Evolutionary conservation across 805 yeast genomes (phyloP), one percentile per base, ranked within the genome.

Genomic region (Pachysolen tannophilus): DNA sequence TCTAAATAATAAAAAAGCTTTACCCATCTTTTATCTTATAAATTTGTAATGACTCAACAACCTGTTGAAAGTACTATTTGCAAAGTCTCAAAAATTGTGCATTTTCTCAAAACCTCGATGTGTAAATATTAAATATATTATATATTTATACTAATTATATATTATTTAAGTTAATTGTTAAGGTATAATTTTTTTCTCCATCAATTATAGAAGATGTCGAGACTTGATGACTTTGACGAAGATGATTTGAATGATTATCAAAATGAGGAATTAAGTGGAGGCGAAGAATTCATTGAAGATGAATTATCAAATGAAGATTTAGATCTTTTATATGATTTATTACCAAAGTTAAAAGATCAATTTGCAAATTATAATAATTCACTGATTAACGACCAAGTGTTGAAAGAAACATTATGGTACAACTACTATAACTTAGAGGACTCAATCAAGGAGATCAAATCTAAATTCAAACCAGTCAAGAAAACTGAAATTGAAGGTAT

Each of bases 321-420:
- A 34, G 60, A 51, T 32, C 59, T 61, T 30, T 50, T 77, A 28
- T 60, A 65, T 35, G 61, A 51, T 3, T 38, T 59, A 10, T 51
- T 75, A 20, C 79, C 80, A 2, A 26, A 43, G 18, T 52, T 73
- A 15, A 67, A 65, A 48, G 37, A 49, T 24, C 45, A 52, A 34
- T 43, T 70, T 24, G 50, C 44, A 14, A 56, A 57, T 7, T 69
- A 67, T 44, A 60, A 65, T 36, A 63, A 69, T 33, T 50, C 52
- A 7, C 58, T 56, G 0, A 63, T 73, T 31, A 59, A 63, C 7
- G 80, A 74, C 18, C 46, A 58, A 10, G 73, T 68, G 30, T 53
- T 81, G 40, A 71, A 75, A 46, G 80, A 75, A 43, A 58, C 74
- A 0, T 58, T 82, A 8, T 79, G 78, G 69, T 62, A 61, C 43